A percentile compares a stretch with the other conserved stretches of the same genome.
phyloP scores from a whole-genome alignment of 1,284 basidiomycete genomes.

The Tetrapyrgos nigripes region DNA sequence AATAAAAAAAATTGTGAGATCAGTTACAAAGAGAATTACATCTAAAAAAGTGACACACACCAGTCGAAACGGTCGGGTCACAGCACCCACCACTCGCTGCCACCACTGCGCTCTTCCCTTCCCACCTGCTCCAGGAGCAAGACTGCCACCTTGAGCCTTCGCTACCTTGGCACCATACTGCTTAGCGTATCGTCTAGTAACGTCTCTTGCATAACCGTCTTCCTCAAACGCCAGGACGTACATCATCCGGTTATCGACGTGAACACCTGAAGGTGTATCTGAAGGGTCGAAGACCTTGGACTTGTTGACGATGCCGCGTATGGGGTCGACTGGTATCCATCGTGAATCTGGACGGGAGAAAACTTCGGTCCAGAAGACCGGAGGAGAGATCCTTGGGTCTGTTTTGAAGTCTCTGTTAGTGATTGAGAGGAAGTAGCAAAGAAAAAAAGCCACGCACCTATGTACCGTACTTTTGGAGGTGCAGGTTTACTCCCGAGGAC shows the following conservation, averaged over 20 bases:
- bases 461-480: slow-evolving; percentile 7
- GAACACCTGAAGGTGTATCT: neutral
- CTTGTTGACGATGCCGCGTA: slow-evolving; percentile 82
- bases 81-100: slow-evolving; percentile 67
- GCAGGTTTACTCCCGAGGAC: slow-evolving; percentile 32
- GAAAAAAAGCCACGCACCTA: neutral
- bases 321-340: slow-evolving; percentile 95
- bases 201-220: slow-evolving; percentile 79
- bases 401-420: slow-evolving; percentile 36
- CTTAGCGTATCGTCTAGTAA: slow-evolving; percentile 81
- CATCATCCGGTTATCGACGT: slow-evolving; percentile 82
- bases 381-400: slow-evolving; percentile 73
- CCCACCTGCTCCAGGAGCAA: slow-evolving; percentile 43
- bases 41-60: slow-evolving; percentile 53
- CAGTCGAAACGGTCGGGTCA: slow-evolving; percentile 80
- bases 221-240: slow-evolving; percentile 97
- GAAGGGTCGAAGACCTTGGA: slow-evolving; percentile 86
- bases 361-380: slow-evolving; percentile 97
- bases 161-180: slow-evolving; percentile 85
- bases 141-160: slow-evolving; percentile 78
- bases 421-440: neutral
- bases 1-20: neutral
- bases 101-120: slow-evolving; percentile 87
- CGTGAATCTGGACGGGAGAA: slow-evolving; percentile 91
- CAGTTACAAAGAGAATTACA: slow-evolving; percentile 4